Percentiles rank a stretch among this genome's conserved stretches.
phyloP scores from a whole-genome alignment of 768 basidiomycete species.

The Panaeolus cyanescens region DNA sequence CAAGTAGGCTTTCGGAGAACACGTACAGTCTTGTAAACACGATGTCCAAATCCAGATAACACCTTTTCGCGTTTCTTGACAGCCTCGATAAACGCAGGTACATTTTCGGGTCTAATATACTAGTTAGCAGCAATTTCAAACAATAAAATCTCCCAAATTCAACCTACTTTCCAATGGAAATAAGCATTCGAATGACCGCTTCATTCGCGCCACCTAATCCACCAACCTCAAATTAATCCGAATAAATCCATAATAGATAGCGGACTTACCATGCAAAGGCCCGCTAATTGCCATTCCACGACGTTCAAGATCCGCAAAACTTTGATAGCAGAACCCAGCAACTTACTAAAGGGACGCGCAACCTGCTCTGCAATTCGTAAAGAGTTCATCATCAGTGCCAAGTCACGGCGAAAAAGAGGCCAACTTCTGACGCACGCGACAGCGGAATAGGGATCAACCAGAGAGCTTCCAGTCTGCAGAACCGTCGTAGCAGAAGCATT shows the following conservation, averaged over 20 bases:
- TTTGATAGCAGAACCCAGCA: constrained; percentile 6
- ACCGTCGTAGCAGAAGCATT: constrained; percentile 88
- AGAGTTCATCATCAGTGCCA: neutral
- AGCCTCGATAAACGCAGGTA: constrained; percentile 81
- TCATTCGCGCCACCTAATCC: constrained; percentile 82
- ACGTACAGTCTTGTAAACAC: constrained; percentile 35
- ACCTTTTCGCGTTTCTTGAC: constrained; percentile 90
- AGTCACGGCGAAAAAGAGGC: neutral
- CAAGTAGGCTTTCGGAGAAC: constrained; percentile 52
- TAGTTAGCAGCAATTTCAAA: neutral
- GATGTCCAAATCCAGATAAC: constrained; percentile 88
- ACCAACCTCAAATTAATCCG: constrained; percentile 3
- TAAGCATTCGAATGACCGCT: constrained; percentile 92
- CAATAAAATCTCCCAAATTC: neutral
- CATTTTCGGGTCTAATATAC: constrained; percentile 68
- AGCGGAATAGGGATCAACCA: constrained; percentile 90
- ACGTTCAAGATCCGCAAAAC: constrained; percentile 4
- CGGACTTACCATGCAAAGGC: constrained; percentile 61
- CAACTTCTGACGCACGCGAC: constrained; percentile 54
- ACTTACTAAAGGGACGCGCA: constrained; percentile 86
- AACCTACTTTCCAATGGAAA: constrained; percentile 81
- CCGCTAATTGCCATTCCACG: constrained; percentile 42
- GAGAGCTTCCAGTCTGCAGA: constrained; percentile 83
- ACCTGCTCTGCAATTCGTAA: constrained; percentile 58
- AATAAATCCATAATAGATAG: neutral